These are phyloP conservation scores for Moesziomyces parantarcticus DNA, from an alignment of 1,284 basidiomycete genomes.

Conservation along the genomic window DNA sequence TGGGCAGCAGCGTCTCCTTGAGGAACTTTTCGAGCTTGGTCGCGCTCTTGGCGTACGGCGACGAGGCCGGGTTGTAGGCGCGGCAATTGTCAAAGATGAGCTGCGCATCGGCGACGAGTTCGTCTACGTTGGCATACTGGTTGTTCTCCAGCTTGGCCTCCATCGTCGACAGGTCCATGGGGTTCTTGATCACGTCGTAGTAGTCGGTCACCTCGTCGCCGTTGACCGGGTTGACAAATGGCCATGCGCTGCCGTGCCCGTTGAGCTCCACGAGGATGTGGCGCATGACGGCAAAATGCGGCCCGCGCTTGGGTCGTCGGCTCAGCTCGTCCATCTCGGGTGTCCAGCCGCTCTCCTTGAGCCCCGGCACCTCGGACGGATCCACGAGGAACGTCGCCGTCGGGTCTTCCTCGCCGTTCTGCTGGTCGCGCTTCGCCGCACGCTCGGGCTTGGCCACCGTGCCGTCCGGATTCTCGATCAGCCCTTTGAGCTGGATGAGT, in stretches of 20 bases:
- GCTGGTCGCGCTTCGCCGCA: slow-evolving; percentile 37
- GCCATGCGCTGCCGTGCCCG: slow-evolving; percentile 85
- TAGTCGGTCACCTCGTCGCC: slow-evolving; percentile 87
- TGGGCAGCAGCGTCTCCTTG: slow-evolving; percentile 56
- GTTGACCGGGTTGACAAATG: slow-evolving; percentile 85
- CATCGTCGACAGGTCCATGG: slow-evolving; percentile 96
- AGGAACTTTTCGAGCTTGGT: slow-evolving; percentile 77
- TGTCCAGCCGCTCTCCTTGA: slow-evolving; percentile 88
- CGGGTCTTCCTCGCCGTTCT: slow-evolving; percentile 40
- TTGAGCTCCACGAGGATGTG: slow-evolving; percentile 85
- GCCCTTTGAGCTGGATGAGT: slow-evolving; percentile 44
- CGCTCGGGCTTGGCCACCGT: slow-evolving; percentile 50
- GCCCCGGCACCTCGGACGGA: slow-evolving; percentile 58
- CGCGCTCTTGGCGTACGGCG: slow-evolving; percentile 87
- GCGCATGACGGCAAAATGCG: slow-evolving; percentile 78
- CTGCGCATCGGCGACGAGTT: slow-evolving; percentile 81
- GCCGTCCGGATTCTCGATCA: slow-evolving; percentile 50
- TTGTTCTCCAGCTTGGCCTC: slow-evolving; percentile 87
- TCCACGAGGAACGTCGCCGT: slow-evolving; percentile 54
- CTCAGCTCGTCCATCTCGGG: slow-evolving; percentile 83
- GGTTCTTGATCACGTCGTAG: slow-evolving; percentile 86
- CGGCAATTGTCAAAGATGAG: slow-evolving; percentile 88
- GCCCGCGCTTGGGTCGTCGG: slow-evolving; percentile 73
- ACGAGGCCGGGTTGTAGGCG: slow-evolving; percentile 85
- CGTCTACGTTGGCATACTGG: slow-evolving; percentile 79